Conservation (phyloP, 2,329 filamentous ascomycete species). For the Penicillium sp. region DNA sequence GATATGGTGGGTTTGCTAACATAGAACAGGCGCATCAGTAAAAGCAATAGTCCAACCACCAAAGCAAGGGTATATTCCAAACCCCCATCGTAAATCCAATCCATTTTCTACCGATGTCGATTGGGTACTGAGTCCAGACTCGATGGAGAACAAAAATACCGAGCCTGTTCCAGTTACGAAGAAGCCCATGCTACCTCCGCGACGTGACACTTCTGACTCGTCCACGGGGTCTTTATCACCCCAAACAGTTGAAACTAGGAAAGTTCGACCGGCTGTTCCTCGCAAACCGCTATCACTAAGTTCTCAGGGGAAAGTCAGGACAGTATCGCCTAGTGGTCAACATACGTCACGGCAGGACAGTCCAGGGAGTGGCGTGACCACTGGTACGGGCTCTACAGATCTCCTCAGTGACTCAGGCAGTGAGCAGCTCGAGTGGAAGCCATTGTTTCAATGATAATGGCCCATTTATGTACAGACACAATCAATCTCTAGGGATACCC, state of each 20-base stretch:
- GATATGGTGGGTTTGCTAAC: conserved; percentile 4
- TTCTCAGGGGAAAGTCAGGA: conserved; percentile 13
- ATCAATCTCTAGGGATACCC: neutral
- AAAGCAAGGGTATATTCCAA: conserved; percentile 61
- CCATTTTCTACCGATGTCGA: conserved; percentile 74
- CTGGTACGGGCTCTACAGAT: conserved; percentile 8
- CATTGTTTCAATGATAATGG: conserved; percentile 26
- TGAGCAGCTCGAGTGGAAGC: conserved; percentile 32
- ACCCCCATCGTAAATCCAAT: conserved; percentile 72
- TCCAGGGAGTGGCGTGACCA: neutral
- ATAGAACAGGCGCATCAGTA: conserved; percentile 61
- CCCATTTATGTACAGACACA: neutral
- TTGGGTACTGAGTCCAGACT: conserved; percentile 61
- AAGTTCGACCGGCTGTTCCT: conserved; percentile 57
- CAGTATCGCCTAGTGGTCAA: neutral
- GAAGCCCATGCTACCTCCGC: conserved; percentile 28
- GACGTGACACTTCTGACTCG: conserved; percentile 10
- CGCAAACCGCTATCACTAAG: conserved; percentile 56
- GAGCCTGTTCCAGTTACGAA: conserved; percentile 14
- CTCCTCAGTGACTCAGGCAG: conserved; percentile 26
- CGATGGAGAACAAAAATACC: conserved; percentile 6
- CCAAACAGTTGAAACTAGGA: neutral
- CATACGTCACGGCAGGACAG: neutral
- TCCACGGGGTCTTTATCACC: neutral
- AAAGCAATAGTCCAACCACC: conserved; percentile 70